phyloP scores from a whole-genome alignment of 257 asterid genomes.

The Thymus quinquecostatus region DNA sequence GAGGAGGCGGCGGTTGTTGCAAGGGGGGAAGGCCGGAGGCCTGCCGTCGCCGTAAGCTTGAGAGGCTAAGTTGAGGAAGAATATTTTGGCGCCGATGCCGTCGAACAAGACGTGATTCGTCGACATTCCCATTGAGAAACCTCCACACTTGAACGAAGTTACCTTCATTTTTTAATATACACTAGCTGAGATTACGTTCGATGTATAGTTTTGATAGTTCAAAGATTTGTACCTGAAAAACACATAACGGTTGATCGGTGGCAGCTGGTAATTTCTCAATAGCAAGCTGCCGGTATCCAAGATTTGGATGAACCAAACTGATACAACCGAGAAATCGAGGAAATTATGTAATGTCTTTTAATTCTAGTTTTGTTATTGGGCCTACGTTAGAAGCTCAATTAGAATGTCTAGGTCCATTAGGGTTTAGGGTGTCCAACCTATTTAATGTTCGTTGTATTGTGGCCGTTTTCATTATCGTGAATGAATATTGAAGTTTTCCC shows the following conservation, averaged over 20 bases:
- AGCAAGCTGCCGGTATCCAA: conserved; percentile 50
- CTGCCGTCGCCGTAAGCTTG: conserved; percentile 44
- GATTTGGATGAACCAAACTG: conserved; percentile 53
- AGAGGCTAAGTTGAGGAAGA: conserved; percentile 55
- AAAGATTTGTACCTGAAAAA: conserved; percentile 46
- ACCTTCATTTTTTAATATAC: conserved; percentile 28
- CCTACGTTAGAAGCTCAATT: too few relatives aligned
- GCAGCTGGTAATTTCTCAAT: conserved; percentile 31
- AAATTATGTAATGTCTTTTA: too few relatives aligned
- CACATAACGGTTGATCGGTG: conserved; percentile 52
- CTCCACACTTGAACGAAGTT: conserved; percentile 65
- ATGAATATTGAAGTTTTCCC: too few relatives aligned
- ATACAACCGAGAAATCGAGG: too few relatives aligned
- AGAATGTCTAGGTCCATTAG: too few relatives aligned
- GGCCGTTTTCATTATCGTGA: too few relatives aligned
- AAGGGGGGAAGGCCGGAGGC: conserved; percentile 44
- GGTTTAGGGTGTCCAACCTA: too few relatives aligned
- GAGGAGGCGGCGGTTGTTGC: conserved; percentile 31
- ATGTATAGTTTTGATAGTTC: background rate
- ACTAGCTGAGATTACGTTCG: too few relatives aligned
- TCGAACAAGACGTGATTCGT: conserved; percentile 49
- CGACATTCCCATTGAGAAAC: conserved; percentile 51
- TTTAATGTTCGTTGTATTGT: too few relatives aligned
- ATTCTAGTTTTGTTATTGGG: too few relatives aligned
- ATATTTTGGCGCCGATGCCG: conserved; percentile 44